Evolutionary conservation across 306 rosid genomes (phyloP).

Genomic region (Elaeagnus macrophylla): DNA sequence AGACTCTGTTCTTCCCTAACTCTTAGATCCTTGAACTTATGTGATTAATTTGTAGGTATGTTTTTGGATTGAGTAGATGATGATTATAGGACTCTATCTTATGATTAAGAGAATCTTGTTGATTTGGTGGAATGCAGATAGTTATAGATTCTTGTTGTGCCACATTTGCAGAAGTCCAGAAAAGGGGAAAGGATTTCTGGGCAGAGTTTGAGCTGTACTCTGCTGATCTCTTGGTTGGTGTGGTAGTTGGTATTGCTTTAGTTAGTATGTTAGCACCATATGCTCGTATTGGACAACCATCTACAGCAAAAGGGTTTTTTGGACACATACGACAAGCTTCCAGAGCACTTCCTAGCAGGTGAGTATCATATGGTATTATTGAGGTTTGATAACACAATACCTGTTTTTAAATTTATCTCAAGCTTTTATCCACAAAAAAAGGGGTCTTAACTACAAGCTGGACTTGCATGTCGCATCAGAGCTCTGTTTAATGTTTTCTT

Average conservation of each 20-base stretch:
- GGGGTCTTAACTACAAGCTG: too few relatives aligned
- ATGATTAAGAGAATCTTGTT: constrained; percentile 2
- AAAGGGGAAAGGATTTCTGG: constrained; percentile 89
- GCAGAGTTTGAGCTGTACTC: constrained; percentile 83
- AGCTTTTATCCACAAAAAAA: too few relatives aligned
- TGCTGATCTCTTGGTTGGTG: constrained; percentile 85
- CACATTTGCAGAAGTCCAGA: constrained; percentile 86
- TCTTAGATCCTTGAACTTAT: too few relatives aligned
- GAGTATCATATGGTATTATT: not conserved
- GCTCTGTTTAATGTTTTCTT: too few relatives aligned
- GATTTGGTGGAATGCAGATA: constrained; percentile 45
- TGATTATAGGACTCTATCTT: too few relatives aligned
- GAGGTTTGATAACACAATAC: not conserved
- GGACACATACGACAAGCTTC: constrained; percentile 67
- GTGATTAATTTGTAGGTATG: too few relatives aligned
- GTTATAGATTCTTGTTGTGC: constrained; percentile 93
- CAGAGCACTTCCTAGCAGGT: constrained; percentile 92
- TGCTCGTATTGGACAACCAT: constrained; percentile 72
- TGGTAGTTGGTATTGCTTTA: constrained; percentile 83
- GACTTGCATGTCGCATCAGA: too few relatives aligned
- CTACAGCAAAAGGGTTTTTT: constrained; percentile 60
- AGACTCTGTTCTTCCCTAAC: too few relatives aligned
- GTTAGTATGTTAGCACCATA: constrained; percentile 83
- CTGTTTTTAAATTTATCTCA: not conserved
- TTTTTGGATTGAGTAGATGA: too few relatives aligned